Evolutionary conservation across 306 rosid genomes (phyloP).

Genomic region (Malus orientalis): DNA sequence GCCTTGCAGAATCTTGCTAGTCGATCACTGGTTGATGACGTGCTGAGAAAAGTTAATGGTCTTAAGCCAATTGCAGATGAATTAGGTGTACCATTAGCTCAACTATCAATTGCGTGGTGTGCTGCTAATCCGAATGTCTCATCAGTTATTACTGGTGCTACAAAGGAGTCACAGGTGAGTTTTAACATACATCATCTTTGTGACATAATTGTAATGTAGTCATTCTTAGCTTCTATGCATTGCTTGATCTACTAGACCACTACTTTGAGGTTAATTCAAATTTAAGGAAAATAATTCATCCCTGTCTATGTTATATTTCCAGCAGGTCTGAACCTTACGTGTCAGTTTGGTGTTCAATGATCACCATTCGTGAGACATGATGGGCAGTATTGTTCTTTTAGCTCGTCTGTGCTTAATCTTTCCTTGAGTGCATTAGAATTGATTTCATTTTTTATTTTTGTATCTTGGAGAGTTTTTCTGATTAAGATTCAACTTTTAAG

Average conservation of each 20-base stretch:
- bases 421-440: background rate
- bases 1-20: conserved; percentile 72
- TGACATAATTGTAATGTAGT: background rate
- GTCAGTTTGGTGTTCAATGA: background rate
- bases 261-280: background rate
- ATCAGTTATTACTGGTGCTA: conserved; percentile 90
- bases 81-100: conserved; percentile 76
- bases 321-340: background rate
- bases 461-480: background rate
- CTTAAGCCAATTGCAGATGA: conserved; percentile 96
- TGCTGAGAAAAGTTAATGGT: conserved; percentile 75
- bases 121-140: conserved; percentile 95
- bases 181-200: background rate
- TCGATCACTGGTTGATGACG: conserved; percentile 77
- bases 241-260: background rate
- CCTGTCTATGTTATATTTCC: background rate
- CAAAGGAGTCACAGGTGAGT: conserved; percentile 96
- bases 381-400: background rate
- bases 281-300: background rate
- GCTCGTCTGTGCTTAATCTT: background rate
- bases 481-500: background rate
- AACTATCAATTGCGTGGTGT: conserved; percentile 95
- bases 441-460: background rate
- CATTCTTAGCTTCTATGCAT: background rate
- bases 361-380: background rate